Percentiles rank a stretch among this genome's conserved stretches.
Evolutionary conservation across 2,329 filamentous ascomycete species (phyloP).

Genomic region (Cercospora citrullina): DNA sequence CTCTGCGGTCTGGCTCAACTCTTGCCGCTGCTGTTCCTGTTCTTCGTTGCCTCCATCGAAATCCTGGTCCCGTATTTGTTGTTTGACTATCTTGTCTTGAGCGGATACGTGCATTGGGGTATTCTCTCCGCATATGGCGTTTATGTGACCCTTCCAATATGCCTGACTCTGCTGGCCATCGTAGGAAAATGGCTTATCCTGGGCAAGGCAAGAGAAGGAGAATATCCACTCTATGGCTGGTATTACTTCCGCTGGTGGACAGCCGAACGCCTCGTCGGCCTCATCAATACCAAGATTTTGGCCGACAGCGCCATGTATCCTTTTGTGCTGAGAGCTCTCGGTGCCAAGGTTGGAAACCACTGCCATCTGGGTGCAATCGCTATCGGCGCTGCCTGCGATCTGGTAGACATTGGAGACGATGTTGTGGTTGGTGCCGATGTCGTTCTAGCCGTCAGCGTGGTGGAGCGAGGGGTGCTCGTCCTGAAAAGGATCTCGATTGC

Average conservation of each 20-base stretch:
- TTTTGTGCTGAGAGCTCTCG: slow-evolving; percentile 27
- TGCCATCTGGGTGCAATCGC: slow-evolving; percentile 29
- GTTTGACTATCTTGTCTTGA: slow-evolving; percentile 25
- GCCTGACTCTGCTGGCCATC: slow-evolving; percentile 45
- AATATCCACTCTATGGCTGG: slow-evolving; percentile 59
- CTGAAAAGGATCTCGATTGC: slow-evolving; percentile 29
- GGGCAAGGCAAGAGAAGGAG: slow-evolving; percentile 53
- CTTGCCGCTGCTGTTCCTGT: slow-evolving; percentile 28
- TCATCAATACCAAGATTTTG: slow-evolving; percentile 27
- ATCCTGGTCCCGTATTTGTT: slow-evolving; percentile 31
- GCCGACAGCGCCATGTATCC: slow-evolving; percentile 28
- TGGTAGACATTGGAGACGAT: slow-evolving; percentile 32
- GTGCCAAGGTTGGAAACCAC: slow-evolving; percentile 27
- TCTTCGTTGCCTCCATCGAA: slow-evolving; percentile 29
- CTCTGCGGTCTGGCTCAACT: slow-evolving; percentile 30
- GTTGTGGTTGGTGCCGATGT: slow-evolving; percentile 30
- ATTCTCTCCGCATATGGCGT: slow-evolving; percentile 28
- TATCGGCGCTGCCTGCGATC: slow-evolving; percentile 28
- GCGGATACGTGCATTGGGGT: slow-evolving; percentile 21
- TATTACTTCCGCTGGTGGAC: slow-evolving; percentile 63
- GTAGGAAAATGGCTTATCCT: slow-evolving; percentile 56
- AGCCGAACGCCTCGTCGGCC: slow-evolving; percentile 30
- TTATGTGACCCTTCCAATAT: slow-evolving; percentile 23
- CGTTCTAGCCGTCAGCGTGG: slow-evolving; percentile 24
- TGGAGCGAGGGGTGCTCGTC: slow-evolving; percentile 30